Base-by-base conservation (phyloP, 305 asterid species). In the Fraxinus greggii region DNA sequence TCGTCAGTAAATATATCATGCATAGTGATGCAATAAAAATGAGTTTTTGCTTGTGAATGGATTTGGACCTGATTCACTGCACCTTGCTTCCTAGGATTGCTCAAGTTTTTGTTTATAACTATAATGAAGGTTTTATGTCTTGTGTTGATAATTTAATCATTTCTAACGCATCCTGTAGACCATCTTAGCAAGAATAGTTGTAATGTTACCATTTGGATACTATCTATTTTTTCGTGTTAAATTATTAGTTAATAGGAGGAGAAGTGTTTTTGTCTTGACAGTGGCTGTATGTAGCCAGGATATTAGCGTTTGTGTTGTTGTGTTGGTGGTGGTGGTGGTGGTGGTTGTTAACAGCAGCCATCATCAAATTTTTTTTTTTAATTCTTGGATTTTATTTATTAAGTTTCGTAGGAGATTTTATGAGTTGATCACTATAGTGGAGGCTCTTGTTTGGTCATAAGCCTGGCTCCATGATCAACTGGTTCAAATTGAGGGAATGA, bases 1-100 rank as follows among this genome's bases (percentile, higher is more conserved):
- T 86, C 84, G 88, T 85, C 31, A 86, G 85, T 86, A 84, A 90
- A 72, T 86, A 79, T 40, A 63, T 73, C n/a, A 61, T 10, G 12
- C n/a, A 40, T 21, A 28, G 72, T 45, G 69, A 23, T 19, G 75
- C 80, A 88, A 78, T 73, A 85, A 83, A 83, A 74, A 15, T 13
- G 4, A 26, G 40, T 19, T 31, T 79, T 77, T 76, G 75, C 75
- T 86, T 84, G 76, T 84, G 79, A 65, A 67, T 78, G 72, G 32
- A 74, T 67, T 33, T 67, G 36, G 74, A 67, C 36, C 33, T 67
- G 74, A 28, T 28, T 67, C 74, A 6, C 21, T 28, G 74, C 28
- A 26, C 17, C 74, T 67, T 67, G 74, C 74, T 67, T 28, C 19
- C 38, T 10, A 17, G n/a, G 74, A 67, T 26, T 67, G 33, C 35